Conservation (phyloP, 1,284 basidiomycete species). For the Cutaneotrichosporon sp. region DNA sequence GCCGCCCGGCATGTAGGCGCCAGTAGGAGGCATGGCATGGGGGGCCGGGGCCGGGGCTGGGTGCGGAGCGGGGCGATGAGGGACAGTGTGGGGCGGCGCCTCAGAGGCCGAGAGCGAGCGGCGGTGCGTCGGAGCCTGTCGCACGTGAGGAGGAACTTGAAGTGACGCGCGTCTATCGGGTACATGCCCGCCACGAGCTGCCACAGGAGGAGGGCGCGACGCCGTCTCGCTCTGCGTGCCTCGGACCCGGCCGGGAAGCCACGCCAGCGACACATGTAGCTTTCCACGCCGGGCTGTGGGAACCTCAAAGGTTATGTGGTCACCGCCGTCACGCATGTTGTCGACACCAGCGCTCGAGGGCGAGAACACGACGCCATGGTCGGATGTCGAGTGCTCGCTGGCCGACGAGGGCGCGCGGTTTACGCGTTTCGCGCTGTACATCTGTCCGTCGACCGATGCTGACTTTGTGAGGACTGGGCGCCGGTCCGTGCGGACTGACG, state of each 20-base stretch:
- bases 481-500: neutral
- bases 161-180: neutral
- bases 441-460: neutral
- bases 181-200: neutral
- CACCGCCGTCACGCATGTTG: neutral
- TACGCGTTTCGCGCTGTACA: neutral
- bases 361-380: neutral
- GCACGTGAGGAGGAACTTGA: neutral
- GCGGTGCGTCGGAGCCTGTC: neutral
- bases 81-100: neutral
- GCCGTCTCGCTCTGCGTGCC: neutral
- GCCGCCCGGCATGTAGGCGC: neutral
- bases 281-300: conserved; percentile 1
- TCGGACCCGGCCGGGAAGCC: conserved; percentile 4
- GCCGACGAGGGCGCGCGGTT: neutral
- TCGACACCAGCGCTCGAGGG: neutral
- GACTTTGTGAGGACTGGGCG: neutral
- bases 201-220: no score
- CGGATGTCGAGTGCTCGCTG: neutral
- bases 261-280: conserved; percentile 6
- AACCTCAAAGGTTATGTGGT: conserved; percentile 4
- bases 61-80: neutral
- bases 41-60: neutral
- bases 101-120: neutral
- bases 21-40: neutral